phyloP scores from a whole-genome alignment of 2,329 filamentous ascomycete genomes.

The Septoria petroselini region DNA sequence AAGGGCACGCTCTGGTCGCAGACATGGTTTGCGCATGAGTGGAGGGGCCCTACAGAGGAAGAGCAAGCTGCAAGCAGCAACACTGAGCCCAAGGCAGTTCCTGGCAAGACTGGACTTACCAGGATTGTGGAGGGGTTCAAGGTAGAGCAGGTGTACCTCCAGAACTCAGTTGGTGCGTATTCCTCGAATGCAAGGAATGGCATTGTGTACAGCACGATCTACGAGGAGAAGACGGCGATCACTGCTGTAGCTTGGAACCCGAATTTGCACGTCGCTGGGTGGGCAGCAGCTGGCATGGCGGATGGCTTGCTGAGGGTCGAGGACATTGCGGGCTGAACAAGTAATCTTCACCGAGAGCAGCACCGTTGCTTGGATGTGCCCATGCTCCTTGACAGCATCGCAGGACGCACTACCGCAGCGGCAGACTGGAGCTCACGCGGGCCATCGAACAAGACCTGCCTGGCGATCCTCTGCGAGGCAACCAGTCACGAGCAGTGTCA shows the following conservation, averaged over 20 bases:
- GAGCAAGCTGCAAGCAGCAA: slow-evolving; percentile 15
- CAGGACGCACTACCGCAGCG: not conserved
- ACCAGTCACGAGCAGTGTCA: not conserved
- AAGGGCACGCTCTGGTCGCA: slow-evolving; percentile 54
- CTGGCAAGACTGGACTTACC: slow-evolving; percentile 26
- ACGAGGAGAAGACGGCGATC: slow-evolving; percentile 46
- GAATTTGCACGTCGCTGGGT: slow-evolving; percentile 49
- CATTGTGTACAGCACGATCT: slow-evolving; percentile 40
- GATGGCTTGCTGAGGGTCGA: slow-evolving; percentile 51
- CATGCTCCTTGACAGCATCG: too few relatives aligned
- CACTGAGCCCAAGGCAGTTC: not conserved
- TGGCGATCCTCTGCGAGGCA: not conserved
- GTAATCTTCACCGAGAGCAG: not conserved
- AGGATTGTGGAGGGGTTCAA: slow-evolving; percentile 46
- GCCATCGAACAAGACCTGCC: not conserved
- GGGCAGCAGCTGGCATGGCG: slow-evolving; percentile 51
- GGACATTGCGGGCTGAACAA: slow-evolving; percentile 39
- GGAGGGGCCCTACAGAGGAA: slow-evolving; percentile 39
- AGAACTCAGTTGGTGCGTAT: slow-evolving; percentile 18
- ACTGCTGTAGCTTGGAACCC: slow-evolving; percentile 51
- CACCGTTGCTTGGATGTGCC: too few relatives aligned
- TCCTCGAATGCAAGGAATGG: slow-evolving; percentile 26
- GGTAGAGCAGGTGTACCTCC: slow-evolving; percentile 26
- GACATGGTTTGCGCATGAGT: slow-evolving; percentile 59
- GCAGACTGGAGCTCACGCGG: not conserved